Evolutionary conservation across 1,139 yeast species (phyloP).

Genomic region (Suhomyces bolitotheri): DNA sequence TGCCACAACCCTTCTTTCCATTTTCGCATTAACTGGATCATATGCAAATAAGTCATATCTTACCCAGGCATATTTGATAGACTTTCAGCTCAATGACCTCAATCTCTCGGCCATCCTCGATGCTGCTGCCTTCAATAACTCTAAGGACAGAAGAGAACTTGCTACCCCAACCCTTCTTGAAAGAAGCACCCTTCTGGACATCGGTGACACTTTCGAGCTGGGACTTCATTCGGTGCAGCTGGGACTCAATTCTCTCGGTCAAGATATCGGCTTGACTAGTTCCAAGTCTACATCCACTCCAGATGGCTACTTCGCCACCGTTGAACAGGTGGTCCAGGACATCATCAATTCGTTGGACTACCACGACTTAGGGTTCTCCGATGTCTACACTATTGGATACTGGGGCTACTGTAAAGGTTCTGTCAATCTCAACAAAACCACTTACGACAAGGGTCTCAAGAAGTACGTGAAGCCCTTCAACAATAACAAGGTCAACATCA

Average conservation of each 20-base stretch:
- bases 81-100: slow-evolving; percentile 38
- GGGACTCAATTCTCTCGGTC: slow-evolving; percentile 3
- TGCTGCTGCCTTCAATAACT: slow-evolving; percentile 14
- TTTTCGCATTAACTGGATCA: slow-evolving; percentile 46
- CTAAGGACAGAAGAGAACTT: slow-evolving; percentile 5
- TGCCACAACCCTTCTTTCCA: slow-evolving; percentile 35
- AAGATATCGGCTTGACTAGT: background rate
- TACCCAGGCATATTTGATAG: slow-evolving; percentile 39
- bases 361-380: slow-evolving; percentile 52
- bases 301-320: slow-evolving; percentile 45
- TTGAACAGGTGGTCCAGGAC: slow-evolving; percentile 34
- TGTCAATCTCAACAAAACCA: slow-evolving; percentile 14
- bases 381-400: slow-evolving; percentile 61
- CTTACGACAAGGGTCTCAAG: slow-evolving; percentile 15
- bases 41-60: slow-evolving; percentile 37
- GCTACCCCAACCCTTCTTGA: background rate
- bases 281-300: slow-evolving; percentile 1
- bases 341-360: slow-evolving; percentile 17
- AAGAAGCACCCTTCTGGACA: slow-evolving; percentile 4
- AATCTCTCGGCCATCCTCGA: slow-evolving; percentile 35
- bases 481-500: slow-evolving; percentile 42
- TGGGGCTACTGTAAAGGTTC: slow-evolving; percentile 77
- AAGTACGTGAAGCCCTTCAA: slow-evolving; percentile 26
- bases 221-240: slow-evolving; percentile 2
- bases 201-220: slow-evolving; percentile 6